A percentile compares a stretch with the other conserved stretches of the same genome.
These are phyloP conservation scores for Cytospora leucostoma DNA, from an alignment of 2,329 filamentous ascomycete genomes.

Conservation along the genomic window DNA sequence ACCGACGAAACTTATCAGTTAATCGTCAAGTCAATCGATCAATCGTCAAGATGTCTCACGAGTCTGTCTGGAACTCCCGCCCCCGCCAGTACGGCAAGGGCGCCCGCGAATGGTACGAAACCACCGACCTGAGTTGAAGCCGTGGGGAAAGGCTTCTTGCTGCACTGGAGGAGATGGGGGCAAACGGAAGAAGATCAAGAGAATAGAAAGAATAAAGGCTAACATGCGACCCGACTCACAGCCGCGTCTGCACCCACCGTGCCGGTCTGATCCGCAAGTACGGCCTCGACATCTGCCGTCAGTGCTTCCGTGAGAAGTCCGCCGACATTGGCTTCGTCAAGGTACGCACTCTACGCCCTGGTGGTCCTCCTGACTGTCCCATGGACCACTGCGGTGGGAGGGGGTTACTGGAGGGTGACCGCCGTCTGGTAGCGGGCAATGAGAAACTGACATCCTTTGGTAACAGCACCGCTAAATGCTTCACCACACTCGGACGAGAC, in stretches of 20 bases:
- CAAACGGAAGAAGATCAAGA: constrained; percentile 25
- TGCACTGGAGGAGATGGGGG: background rate
- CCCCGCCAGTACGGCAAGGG: constrained; percentile 98
- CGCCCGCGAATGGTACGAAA: constrained; percentile 82
- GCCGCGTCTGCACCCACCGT: constrained; percentile 81
- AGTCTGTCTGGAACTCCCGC: constrained; percentile 99
- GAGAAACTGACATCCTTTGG: constrained; percentile 1
- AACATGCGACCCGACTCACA: constrained; percentile 37
- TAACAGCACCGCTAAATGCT: constrained; percentile 27
- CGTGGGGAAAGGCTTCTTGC: constrained; percentile 9
- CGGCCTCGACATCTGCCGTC: constrained; percentile 86
- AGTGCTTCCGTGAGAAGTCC: constrained; percentile 76
- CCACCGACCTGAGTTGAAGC: background rate
- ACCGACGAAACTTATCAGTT: constrained; percentile 34
- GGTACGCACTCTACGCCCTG: constrained; percentile 46
- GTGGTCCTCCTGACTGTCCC: background rate
- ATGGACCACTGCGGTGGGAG: background rate
- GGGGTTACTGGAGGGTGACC: background rate
- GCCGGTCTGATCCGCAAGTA: constrained; percentile 99
- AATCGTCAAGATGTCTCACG: constrained; percentile 66
- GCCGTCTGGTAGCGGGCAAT: background rate
- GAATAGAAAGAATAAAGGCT: constrained; percentile 30
- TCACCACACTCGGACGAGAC: constrained; percentile 2
- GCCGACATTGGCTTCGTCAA: constrained; percentile 74
- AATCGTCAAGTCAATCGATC: constrained; percentile 28